phyloP scores from a whole-genome alignment of 202 grass and related monocot species.

The Setaria italica region DNA sequence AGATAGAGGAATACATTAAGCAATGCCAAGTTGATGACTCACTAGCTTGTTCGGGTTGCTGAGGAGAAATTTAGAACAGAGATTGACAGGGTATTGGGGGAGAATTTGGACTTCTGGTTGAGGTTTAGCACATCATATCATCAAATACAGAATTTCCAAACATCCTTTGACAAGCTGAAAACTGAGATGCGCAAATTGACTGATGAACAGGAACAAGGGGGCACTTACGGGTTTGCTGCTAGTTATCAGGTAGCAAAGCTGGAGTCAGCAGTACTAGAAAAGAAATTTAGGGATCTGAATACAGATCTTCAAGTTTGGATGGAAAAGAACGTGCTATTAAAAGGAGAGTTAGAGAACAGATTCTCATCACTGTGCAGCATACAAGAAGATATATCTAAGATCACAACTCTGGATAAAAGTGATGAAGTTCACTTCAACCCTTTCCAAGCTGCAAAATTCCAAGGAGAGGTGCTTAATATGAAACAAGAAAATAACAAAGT shows the following conservation, averaged over 20 bases:
- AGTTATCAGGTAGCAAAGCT: conserved; percentile 57
- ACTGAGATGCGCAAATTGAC: conserved; percentile 62
- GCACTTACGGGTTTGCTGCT: conserved; percentile 25
- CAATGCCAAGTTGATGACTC: conserved; percentile 57
- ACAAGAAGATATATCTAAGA: conserved; percentile 83
- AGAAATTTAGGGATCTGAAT: conserved; percentile 84
- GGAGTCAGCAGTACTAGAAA: conserved; percentile 74
- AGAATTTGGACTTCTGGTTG: conserved; percentile 97
- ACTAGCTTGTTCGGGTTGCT: conserved; percentile 40
- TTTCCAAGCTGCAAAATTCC: conserved; percentile 87
- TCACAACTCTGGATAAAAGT: conserved; percentile 47
- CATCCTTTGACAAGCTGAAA: conserved; percentile 69
- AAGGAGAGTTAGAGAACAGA: conserved; percentile 75
- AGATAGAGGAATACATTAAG: conserved; percentile 75
- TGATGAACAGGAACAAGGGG: conserved; percentile 49
- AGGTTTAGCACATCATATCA: conserved; percentile 95
- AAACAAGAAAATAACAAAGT: conserved; percentile 95
- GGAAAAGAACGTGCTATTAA: conserved; percentile 84
- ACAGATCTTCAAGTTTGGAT: conserved; percentile 95
- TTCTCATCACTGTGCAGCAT: conserved; percentile 71
- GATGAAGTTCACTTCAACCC: conserved; percentile 66
- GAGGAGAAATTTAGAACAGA: conserved; percentile 78
- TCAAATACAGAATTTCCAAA: conserved; percentile 86
- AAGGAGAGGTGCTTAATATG: conserved; percentile 95
- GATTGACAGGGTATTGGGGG: conserved; percentile 76